Conservation (phyloP, 225 moss, liverwort and hornwort species). For the Neckera pumila region DNA sequence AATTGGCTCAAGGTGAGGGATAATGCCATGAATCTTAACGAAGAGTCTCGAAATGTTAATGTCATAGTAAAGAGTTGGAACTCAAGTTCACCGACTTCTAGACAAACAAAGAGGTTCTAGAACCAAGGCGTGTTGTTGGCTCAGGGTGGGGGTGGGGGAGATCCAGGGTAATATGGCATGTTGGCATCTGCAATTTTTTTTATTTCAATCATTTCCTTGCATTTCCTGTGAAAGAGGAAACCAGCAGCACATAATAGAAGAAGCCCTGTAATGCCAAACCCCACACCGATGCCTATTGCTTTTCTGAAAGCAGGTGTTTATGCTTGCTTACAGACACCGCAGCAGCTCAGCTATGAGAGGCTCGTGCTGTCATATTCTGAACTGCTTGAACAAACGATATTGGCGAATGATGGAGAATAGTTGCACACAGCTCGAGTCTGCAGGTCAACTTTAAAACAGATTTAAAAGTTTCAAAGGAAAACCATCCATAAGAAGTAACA, state of each 20-base stretch:
- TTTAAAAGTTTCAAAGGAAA: not conserved
- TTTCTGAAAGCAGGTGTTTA: not conserved
- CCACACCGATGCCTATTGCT: not conserved
- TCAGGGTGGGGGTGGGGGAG: not conserved
- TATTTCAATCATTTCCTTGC: not conserved
- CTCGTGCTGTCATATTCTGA: not conserved
- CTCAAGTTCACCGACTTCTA: not conserved
- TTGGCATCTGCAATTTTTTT: not conserved
- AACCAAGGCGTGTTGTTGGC: not conserved
- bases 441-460: not conserved
- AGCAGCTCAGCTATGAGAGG: not conserved
- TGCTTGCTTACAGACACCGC: not conserved
- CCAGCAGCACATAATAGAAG: not conserved
- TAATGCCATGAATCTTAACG: not conserved
- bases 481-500: not conserved
- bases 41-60: not conserved
- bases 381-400: not conserved
- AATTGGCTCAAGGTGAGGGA: not conserved
- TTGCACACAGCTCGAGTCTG: not conserved
- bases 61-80: not conserved
- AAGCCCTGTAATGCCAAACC: not conserved
- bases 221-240: not conserved
- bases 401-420: not conserved
- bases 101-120: not conserved
- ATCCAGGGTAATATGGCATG: not conserved